Conservation (phyloP, 352 stramenopile species). For the Globisporangium cederbergense region DNA sequence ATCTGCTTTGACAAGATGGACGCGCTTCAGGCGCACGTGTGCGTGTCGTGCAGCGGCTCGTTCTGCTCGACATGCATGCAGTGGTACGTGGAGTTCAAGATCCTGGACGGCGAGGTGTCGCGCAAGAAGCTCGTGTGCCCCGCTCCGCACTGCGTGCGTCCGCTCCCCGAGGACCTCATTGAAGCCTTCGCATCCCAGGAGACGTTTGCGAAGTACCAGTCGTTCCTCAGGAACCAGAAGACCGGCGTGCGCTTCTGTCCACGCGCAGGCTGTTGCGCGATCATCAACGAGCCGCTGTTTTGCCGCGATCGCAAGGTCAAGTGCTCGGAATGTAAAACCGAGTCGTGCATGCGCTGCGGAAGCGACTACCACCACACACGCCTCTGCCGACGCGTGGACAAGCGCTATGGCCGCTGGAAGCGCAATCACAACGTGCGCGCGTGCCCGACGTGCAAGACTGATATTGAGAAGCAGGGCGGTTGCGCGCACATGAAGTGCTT, state of each 20-base stretch:
- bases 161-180: constrained; percentile 50
- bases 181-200: constrained; percentile 43
- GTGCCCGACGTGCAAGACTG: constrained; percentile 62
- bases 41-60: constrained; percentile 31
- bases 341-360: constrained; percentile 73
- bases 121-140: constrained; percentile 71
- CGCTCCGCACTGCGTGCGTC: constrained; percentile 44
- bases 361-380: constrained; percentile 51
- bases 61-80: constrained; percentile 65
- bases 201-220: constrained; percentile 61
- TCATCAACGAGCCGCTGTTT: constrained; percentile 55
- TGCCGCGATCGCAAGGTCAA: constrained; percentile 39
- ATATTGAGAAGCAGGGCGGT: constrained; percentile 84
- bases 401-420: constrained; percentile 64
- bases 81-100: constrained; percentile 77
- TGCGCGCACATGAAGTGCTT: constrained; percentile 86
- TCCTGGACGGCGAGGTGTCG: constrained; percentile 72
- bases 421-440: constrained; percentile 64
- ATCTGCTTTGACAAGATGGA: constrained; percentile 75
- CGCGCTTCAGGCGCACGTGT: constrained; percentile 39
- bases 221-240: constrained; percentile 62
- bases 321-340: constrained; percentile 39
- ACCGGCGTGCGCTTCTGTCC: constrained; percentile 72
- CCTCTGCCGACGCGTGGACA: constrained; percentile 58
- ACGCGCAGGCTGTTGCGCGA: constrained; percentile 51